phyloP scores from a whole-genome alignment of 176 grass and related monocot species.

The Oryza coarctata region DNA sequence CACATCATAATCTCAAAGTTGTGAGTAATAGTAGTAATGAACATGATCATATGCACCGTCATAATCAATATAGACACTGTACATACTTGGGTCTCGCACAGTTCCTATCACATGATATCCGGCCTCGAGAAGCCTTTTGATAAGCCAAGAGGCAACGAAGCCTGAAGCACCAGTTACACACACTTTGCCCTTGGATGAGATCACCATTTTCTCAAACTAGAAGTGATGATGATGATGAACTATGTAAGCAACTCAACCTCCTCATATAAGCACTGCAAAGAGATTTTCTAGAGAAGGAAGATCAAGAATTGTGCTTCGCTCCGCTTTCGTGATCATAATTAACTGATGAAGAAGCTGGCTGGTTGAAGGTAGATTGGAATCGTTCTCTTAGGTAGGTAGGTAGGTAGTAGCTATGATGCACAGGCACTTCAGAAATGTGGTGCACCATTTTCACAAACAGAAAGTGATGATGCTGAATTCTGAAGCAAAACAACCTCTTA shows the following conservation, averaged over 20 bases:
- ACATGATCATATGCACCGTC: not conserved
- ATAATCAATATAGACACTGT: not conserved
- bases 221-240: not conserved
- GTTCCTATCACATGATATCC: slow-evolving; percentile 81
- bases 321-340: not conserved
- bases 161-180: slow-evolving; percentile 86
- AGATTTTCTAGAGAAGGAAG: slow-evolving; percentile 27
- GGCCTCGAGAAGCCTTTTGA: slow-evolving; percentile 64
- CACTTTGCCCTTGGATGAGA: slow-evolving; percentile 55
- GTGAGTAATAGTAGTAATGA: not conserved
- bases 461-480: no score
- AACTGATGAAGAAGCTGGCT: slow-evolving; percentile 30
- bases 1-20: not conserved
- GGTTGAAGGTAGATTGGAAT: slow-evolving; percentile 39
- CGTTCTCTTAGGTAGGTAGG: slow-evolving; percentile 35
- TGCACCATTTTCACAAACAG: no score
- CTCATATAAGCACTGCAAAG: slow-evolving; percentile 38
- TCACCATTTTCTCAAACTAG: slow-evolving; percentile 40
- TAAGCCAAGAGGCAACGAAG: slow-evolving; percentile 82
- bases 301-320: slow-evolving; percentile 32
- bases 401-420: no score
- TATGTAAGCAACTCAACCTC: not conserved
- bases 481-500: no score
- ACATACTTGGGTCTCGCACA: slow-evolving; percentile 68
- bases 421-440: no score